These are phyloP conservation scores for Nakazawaea pomicola DNA, from an alignment of 805 yeast species.

Conservation along the genomic window DNA sequence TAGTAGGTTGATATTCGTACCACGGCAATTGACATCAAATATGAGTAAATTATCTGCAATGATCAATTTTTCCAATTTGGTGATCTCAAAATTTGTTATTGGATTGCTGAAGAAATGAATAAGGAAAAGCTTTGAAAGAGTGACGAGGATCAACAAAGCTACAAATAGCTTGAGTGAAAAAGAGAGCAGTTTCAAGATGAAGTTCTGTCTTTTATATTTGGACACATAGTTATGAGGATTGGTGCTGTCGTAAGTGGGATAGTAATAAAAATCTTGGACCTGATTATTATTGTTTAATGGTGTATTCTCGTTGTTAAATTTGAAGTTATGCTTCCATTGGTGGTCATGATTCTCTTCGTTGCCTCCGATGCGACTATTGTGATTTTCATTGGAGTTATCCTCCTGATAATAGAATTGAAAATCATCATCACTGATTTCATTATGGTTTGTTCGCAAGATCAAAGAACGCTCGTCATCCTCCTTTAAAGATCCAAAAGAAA, in stretches of 20 bases:
- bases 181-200: background rate
- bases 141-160: conserved; percentile 7
- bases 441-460: background rate
- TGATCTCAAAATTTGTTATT: conserved; percentile 20
- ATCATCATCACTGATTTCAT: conserved; percentile 3
- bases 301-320: too few relatives aligned
- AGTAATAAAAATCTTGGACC: conserved; percentile 4
- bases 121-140: conserved; percentile 17
- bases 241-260: conserved; percentile 10
- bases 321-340: background rate
- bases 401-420: background rate
- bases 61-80: conserved; percentile 22
- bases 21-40: conserved; percentile 24
- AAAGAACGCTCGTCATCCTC: conserved; percentile 5
- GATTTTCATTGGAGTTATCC: background rate
- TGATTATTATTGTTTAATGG: background rate
- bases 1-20: conserved; percentile 26
- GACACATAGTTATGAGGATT: conserved; percentile 13
- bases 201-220: conserved; percentile 4
- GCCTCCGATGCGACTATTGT: background rate
- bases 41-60: conserved; percentile 26
- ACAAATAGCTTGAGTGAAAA: conserved; percentile 10
- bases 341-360: background rate
- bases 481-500: conserved; percentile 9
- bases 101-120: conserved; percentile 24